Evolutionary conservation across 2,329 filamentous ascomycete genomes (phyloP), one percentile per base, ranked within the genome.

Genomic region (Nothomitra cinnamomea): DNA sequence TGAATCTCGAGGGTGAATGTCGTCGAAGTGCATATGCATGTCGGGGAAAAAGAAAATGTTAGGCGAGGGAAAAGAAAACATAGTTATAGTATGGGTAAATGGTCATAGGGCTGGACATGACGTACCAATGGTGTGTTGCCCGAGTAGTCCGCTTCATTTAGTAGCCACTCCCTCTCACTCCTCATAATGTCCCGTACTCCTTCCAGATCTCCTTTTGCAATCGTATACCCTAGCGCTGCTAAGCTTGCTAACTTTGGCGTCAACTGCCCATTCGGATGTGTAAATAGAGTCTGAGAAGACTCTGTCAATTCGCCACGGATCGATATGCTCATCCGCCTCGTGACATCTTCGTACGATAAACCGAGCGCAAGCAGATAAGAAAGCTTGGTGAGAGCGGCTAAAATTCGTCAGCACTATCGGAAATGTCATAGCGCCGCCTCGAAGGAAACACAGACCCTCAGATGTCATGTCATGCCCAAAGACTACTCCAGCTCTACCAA

Each of bases 381-480:
- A 25, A 95, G 75, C 67, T 95, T 95, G 19, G 89, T 92, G 59
- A 95, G 77, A 4, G 89, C 89, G 2, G 87, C 89, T 49, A n/a
- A n/a, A 49, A 17, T 3, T 19, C 12, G 21, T 49, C 10, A 49
- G 45, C n/a, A 49, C 15, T 12, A 19, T 22, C 5, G 4, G 13
- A 15, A 15, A 41, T 4, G 7, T 17, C 12, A 35, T 17, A 19
- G 17, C 24, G 19, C 13, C 24, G 1, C 6, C 19, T 19, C 13
- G 24, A 35, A 47, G 43, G 12, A 15, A 2, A 25, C 1, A 17
- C 21, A 2, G n/a, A 49, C 45, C 45, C 69, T 95, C 89, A 21
- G 85, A 85, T 0, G 89, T 95, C 68, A 95, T 75, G 62, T 94
- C 88, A 59, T 89, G 79, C 4, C 89, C 89, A 59, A 92, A 89